These are phyloP conservation scores for Hanseniaspora uvarum DNA, from an alignment of 1,139 yeast species.

Conservation along the genomic window DNA sequence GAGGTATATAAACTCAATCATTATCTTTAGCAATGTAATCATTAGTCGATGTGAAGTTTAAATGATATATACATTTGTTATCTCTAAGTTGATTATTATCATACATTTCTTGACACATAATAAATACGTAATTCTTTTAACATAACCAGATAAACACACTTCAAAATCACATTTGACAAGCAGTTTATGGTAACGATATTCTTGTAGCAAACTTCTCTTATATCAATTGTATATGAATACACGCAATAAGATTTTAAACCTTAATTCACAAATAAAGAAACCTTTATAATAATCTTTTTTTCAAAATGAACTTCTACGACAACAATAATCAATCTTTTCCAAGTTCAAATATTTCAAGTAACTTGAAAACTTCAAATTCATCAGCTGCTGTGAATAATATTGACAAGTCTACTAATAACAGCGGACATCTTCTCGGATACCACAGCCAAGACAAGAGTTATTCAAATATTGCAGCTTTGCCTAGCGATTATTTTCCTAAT, in stretches of 20 bases:
- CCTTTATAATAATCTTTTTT: neutral
- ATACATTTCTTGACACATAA: too few species aligned
- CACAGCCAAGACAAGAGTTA: neutral
- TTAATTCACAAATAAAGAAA: neutral
- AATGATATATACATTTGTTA: too few species aligned
- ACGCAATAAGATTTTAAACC: neutral
- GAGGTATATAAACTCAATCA: too few species aligned
- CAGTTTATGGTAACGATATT: too few species aligned
- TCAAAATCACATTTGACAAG: too few species aligned
- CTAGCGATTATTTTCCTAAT: neutral
- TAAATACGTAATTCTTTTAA: neutral
- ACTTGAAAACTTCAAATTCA: neutral
- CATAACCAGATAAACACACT: neutral
- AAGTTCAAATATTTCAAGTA: neutral
- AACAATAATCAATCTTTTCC: neutral
- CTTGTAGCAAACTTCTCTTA: too few species aligned
- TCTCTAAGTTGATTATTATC: too few species aligned
- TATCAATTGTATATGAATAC: neutral
- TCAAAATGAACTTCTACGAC: neutral
- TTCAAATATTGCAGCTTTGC: neutral
- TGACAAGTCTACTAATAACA: neutral
- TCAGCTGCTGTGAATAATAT: neutral
- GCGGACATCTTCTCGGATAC: neutral
- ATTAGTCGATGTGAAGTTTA: too few species aligned
- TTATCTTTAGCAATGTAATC: too few species aligned